phyloP scores from a whole-genome alignment of 805 yeast species.

The Wickerhamiella musiphila region DNA sequence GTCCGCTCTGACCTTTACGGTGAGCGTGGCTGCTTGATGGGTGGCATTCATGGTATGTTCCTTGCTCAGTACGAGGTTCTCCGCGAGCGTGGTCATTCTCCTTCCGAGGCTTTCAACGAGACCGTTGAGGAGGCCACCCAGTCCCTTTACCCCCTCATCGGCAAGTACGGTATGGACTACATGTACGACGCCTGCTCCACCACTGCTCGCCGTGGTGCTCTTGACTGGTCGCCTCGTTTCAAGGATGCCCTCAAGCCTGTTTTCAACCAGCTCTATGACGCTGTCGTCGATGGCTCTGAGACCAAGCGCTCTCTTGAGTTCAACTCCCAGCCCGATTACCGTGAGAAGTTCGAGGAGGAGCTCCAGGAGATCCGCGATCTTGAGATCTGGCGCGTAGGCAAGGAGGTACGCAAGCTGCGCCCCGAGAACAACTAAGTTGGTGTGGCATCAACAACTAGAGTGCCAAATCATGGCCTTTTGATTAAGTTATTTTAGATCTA shows the following conservation, averaged over 20 bases:
- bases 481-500: background rate
- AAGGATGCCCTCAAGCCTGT: slow-evolving; percentile 98
- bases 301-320: slow-evolving; percentile 95
- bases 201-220: slow-evolving; percentile 99
- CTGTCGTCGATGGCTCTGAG: slow-evolving; percentile 91
- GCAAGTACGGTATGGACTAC: slow-evolving; percentile 99
- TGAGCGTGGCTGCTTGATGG: slow-evolving; percentile 99
- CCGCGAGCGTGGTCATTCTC: slow-evolving; percentile 99
- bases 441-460: slow-evolving; percentile 53
- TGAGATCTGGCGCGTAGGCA: slow-evolving; percentile 99
- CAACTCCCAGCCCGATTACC: slow-evolving; percentile 97
- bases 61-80: slow-evolving; percentile 98
- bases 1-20: slow-evolving; percentile 98
- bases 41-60: slow-evolving; percentile 99
- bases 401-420: slow-evolving; percentile 98
- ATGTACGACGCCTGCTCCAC: slow-evolving; percentile 99
- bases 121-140: slow-evolving; percentile 99
- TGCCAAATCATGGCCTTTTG: background rate
- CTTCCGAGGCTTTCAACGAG: slow-evolving; percentile 99
- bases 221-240: slow-evolving; percentile 99
- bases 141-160: slow-evolving; percentile 95
- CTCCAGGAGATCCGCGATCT: slow-evolving; percentile 82
- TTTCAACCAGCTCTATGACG: slow-evolving; percentile 86
- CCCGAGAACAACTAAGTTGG: slow-evolving; percentile 81
- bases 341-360: slow-evolving; percentile 89